Percentiles rank a stretch among this genome's conserved stretches.
These are phyloP conservation scores for Cerioporus squamosus DNA, from an alignment of 1,284 basidiomycete species.

Conservation along the genomic window DNA sequence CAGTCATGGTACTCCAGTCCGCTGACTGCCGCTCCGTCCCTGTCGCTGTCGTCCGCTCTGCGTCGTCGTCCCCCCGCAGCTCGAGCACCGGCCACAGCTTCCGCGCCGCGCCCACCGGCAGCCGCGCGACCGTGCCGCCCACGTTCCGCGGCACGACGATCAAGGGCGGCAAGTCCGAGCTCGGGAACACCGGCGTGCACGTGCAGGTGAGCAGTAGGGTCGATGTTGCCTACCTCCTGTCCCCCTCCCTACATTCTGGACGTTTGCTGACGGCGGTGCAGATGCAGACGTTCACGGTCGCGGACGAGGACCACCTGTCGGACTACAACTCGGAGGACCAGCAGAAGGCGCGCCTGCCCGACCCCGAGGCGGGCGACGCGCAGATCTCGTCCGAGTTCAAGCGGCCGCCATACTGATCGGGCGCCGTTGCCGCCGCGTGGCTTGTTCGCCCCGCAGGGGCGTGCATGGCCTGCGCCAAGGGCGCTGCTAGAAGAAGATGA, in stretches of 20 bases:
- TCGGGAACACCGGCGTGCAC: constrained; percentile 44
- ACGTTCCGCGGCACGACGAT: constrained; percentile 28
- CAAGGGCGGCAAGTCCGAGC: constrained; percentile 11
- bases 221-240: too few relatives aligned
- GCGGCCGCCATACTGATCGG: constrained; percentile 28
- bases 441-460: not conserved
- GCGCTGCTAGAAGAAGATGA: too few relatives aligned
- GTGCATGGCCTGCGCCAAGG: not conserved
- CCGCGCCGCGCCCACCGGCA: constrained; percentile 15
- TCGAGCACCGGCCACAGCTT: constrained; percentile 33
- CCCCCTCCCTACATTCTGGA: too few relatives aligned
- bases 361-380: constrained; percentile 26
- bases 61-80: constrained; percentile 18
- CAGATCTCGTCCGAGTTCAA: constrained; percentile 34
- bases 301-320: constrained; percentile 27
- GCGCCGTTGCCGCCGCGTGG: not conserved
- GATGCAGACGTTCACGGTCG: constrained; percentile 38
- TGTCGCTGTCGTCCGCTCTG: too few relatives aligned
- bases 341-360: constrained; percentile 49
- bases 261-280: not conserved
- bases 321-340: constrained; percentile 32
- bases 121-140: constrained; percentile 9
- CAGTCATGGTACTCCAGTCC: too few relatives aligned
- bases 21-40: too few relatives aligned
- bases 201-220: constrained; percentile 56